Conservation (phyloP, 2,329 filamentous ascomycete genomes). For the Curvularia hawaiiensis region DNA sequence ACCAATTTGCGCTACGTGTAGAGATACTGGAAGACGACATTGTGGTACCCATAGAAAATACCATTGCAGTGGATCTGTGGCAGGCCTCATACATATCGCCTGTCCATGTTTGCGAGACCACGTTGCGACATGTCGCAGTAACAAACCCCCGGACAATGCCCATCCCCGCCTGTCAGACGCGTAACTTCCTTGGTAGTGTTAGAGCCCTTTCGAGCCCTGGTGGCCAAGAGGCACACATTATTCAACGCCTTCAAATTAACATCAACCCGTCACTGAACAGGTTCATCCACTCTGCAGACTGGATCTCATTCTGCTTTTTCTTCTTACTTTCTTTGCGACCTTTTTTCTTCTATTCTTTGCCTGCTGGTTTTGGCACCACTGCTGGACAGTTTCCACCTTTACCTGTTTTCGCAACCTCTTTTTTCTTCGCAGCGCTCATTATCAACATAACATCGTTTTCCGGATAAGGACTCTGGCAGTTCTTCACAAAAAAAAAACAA, state of each 20-base stretch:
- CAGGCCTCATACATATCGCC: neutral
- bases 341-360: slow-evolving; percentile 12
- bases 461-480: slow-evolving; percentile 1
- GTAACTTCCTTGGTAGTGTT: slow-evolving; percentile 7
- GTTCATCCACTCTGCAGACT: slow-evolving; percentile 6
- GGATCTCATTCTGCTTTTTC: slow-evolving; percentile 7
- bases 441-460: neutral
- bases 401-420: neutral
- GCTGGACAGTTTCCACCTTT: slow-evolving; percentile 15
- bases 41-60: neutral
- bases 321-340: slow-evolving; percentile 1
- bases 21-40: neutral
- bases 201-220: neutral
- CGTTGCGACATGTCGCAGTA: slow-evolving; percentile 13
- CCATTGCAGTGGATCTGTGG: neutral
- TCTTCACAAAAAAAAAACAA: neutral
- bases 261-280: slow-evolving; percentile 9
- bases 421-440: neutral
- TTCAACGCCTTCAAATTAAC: neutral
- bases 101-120: slow-evolving; percentile 7
- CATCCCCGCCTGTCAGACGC: slow-evolving; percentile 12
- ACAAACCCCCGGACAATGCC: slow-evolving; percentile 13
- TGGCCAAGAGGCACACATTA: slow-evolving; percentile 6
- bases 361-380: slow-evolving; percentile 15
- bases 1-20: neutral